These are phyloP conservation scores for Neurospora sp. DNA, from an alignment of 495 filamentous ascomycete genomes.

Conservation along the genomic window DNA sequence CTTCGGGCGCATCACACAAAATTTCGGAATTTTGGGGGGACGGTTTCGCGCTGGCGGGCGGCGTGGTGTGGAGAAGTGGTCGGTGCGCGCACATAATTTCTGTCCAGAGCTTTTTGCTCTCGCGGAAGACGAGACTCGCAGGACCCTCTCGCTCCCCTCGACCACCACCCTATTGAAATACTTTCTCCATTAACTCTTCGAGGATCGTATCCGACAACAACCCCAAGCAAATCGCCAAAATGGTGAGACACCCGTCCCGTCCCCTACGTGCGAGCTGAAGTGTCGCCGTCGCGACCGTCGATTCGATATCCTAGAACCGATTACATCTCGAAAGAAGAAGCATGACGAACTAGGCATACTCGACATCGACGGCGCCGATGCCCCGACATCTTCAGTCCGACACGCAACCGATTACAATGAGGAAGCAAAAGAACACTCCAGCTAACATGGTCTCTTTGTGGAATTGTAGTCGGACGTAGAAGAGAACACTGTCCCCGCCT, in stretches of 20 bases:
- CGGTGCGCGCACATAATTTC: constrained; percentile 20
- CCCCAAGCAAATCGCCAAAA: constrained; percentile 36
- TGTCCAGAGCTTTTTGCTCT: constrained; percentile 4
- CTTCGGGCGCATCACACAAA: constrained; percentile 11
- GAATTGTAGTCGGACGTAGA: constrained; percentile 48
- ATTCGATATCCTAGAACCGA: not conserved
- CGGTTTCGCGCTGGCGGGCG: not conserved
- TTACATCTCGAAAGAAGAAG: not conserved
- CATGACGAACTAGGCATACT: not conserved
- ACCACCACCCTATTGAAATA: not conserved
- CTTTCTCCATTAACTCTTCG: constrained; percentile 32
- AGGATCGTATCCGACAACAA: constrained; percentile 42
- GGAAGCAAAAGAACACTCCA: constrained; percentile 4
- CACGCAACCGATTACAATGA: not conserved
- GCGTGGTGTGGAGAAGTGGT: constrained; percentile 8
- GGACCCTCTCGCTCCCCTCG: not conserved
- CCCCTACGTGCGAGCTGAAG: not conserved
- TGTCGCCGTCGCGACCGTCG: not conserved
- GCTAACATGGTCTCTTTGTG: constrained; percentile 12
- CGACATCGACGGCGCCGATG: not conserved
- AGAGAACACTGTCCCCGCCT: constrained; percentile 71
- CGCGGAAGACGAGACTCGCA: not conserved
- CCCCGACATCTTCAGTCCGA: not conserved
- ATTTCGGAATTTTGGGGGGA: constrained; percentile 3
- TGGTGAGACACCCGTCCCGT: constrained; percentile 32